Base-by-base conservation (phyloP, 805 yeast species). In the Grigorovia jiainica region DNA sequence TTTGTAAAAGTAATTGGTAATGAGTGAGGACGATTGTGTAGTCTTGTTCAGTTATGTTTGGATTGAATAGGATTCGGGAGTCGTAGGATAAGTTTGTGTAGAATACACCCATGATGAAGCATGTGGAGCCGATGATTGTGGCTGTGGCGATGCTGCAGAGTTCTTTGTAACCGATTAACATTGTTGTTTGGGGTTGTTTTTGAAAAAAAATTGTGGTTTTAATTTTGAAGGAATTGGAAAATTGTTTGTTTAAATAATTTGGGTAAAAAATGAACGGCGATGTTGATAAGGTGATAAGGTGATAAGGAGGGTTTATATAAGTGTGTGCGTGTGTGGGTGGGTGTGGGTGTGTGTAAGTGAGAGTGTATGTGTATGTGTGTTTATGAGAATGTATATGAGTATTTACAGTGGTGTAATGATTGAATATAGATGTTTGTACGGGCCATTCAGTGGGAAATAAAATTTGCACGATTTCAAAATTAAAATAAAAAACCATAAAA, bases 31-130 rank as follows among this genome's bases (percentile, higher is more conserved):
- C 80, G 13, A 60, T 65, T 8, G 66, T 75, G 51, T 82, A 79
- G 37, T 74, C 75, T n/a, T 57, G 70, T 17, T 66, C 72, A 2
- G 76, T 68, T 7, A 72, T 68, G 15, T 60, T 54, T n/a, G 71
- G 52, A 23, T 68, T 65, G 83, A 90, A 89, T 41, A 92, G 68
- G 17, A 95, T 74, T 50, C 71, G 67, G 62, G 74, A 75, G 57
- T 87, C 95, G 54, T 89, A 92, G 2, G 95, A 82, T 70, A 80
- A 76, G 62, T 87, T 86, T 36, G 82, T 73, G 58, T 76, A 83
- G 37, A 87, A 58, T 19, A 82, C 75, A 24, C 98, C 98, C 44
- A 90, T 70, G 11, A 82, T 73, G 63, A 89, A 90, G 23, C 87
- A 79, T 16, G 83, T 67, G 25, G 92, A 50, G 20, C 50, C 43